Conservation (phyloP, 768 basidiomycete species). For the Boletales sp. region DNA sequence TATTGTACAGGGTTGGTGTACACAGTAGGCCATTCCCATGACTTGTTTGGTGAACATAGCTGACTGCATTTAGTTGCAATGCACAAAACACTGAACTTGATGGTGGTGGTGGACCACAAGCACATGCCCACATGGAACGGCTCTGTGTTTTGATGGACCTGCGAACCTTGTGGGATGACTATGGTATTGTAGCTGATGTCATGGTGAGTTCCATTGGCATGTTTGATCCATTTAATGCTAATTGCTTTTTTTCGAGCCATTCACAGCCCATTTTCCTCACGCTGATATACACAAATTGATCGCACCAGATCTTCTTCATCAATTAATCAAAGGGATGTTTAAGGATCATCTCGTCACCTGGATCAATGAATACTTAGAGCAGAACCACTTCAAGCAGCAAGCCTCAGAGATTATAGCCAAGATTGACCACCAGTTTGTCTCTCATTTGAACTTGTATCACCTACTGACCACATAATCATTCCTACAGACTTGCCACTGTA, state of each 20-base stretch:
- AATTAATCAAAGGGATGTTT: slow-evolving; percentile 6
- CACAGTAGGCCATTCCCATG: background rate
- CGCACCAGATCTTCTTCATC: background rate
- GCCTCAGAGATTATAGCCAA: background rate
- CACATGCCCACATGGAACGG: no score
- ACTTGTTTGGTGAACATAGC: no score
- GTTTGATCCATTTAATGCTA: background rate
- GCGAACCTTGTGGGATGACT: no score
- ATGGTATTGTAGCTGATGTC: no score
- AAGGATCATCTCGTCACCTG: background rate
- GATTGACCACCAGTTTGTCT: slow-evolving; percentile 4
- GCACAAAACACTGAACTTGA: background rate
- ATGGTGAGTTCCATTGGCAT: background rate
- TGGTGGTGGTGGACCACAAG: no score
- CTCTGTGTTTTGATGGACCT: no score
- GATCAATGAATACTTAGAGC: no score
- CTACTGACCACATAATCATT: no score
- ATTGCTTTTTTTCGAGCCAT: background rate
- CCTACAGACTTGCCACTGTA: slow-evolving; percentile 20
- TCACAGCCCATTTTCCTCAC: background rate
- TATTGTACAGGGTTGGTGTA: background rate
- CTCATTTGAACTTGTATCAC: no score
- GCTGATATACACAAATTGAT: background rate
- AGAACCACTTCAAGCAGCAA: background rate
- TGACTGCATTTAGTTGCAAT: background rate